Evolutionary conservation across 331 rosid species (phyloP).

Genomic region (Malus hybrid): DNA sequence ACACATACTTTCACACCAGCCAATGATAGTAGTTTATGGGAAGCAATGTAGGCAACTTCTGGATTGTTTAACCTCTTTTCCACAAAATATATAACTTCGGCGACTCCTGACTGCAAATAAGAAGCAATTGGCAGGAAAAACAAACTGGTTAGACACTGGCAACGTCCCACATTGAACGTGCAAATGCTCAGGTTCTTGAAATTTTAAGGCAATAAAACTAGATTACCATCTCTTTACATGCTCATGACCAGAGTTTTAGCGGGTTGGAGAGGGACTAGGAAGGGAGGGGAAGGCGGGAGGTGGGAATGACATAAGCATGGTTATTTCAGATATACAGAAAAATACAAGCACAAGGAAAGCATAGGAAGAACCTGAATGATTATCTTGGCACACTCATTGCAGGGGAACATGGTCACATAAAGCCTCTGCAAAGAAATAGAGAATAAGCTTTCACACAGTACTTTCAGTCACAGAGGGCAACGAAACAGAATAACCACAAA

Average conservation of each 20-base stretch:
- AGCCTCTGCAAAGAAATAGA: conserved; percentile 55
- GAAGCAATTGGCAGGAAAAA: conserved; percentile 8
- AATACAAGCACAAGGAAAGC: not conserved
- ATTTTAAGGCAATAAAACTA: not conserved
- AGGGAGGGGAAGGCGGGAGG: not conserved
- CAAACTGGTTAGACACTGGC: not conserved
- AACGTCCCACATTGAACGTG: not conserved
- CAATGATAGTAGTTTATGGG: conserved; percentile 72
- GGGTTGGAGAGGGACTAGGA: not conserved
- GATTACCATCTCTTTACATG: not conserved
- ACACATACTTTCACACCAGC: conserved; percentile 80
- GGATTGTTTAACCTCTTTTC: conserved; percentile 68
- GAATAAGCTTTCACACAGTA: not conserved
- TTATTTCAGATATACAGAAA: not conserved
- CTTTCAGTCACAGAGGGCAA: not conserved
- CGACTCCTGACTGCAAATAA: conserved; percentile 66
- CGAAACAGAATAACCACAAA: not conserved
- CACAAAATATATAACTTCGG: conserved; percentile 74
- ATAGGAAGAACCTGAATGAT: conserved; percentile 70
- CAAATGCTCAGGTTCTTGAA: not conserved
- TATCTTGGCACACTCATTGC: conserved; percentile 96
- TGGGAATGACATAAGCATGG: not conserved
- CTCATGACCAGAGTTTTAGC: not conserved
- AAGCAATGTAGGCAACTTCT: conserved; percentile 53
- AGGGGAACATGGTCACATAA: conserved; percentile 93